Base-by-base conservation (phyloP, 1,284 basidiomycete genomes). In the Mycosarcoma mackinlayi region DNA sequence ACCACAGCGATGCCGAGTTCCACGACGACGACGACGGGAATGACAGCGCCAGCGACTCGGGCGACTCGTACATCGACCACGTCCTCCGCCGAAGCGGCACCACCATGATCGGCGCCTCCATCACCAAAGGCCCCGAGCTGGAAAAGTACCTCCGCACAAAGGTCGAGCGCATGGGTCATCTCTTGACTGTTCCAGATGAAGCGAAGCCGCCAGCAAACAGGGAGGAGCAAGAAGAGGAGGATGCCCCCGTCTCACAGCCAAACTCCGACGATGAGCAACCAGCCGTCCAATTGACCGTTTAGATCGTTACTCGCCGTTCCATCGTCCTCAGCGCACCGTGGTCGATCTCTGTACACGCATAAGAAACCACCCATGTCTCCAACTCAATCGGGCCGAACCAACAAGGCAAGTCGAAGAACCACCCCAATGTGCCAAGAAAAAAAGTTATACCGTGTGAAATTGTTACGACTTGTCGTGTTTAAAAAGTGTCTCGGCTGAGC, bases 101-200 rank as follows among this genome's bases (percentile, higher is more conserved):
- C 4, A 93, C 92, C 37, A 87, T 94, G 84, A 89, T 94, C 46
- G 93, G 93, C 3, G 91, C 89, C 3, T 88, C 90, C 28, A 88
- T 88, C 33, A 91, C 91, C 8, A 86, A 89, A 52, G 92, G 93
- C 0, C 89, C 89, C 48, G 96, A 99, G 77, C 83, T 99, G 75
- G 93, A 98, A 79, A 93, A 91, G 84, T 99, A 99, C 82, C 84
- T 99, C 75, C 88, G 92, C 79, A 98, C 96, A 45, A 99, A 99
- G 84, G 89, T 98, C 19, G 86, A 94, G 79, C 87, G 91, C 61
- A 99, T 99, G 96, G 96, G 96, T 10, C 95, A 98, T 83, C 89
- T 95, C 85, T 84, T 96, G 24, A 88, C 90, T 25, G 81, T 92
- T 19, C 86, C 86, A 1, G 24, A 10, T 11, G 34, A 38, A 8